Conservation (phyloP, 306 rosid genomes). For the Erythrophleum fordii region DNA sequence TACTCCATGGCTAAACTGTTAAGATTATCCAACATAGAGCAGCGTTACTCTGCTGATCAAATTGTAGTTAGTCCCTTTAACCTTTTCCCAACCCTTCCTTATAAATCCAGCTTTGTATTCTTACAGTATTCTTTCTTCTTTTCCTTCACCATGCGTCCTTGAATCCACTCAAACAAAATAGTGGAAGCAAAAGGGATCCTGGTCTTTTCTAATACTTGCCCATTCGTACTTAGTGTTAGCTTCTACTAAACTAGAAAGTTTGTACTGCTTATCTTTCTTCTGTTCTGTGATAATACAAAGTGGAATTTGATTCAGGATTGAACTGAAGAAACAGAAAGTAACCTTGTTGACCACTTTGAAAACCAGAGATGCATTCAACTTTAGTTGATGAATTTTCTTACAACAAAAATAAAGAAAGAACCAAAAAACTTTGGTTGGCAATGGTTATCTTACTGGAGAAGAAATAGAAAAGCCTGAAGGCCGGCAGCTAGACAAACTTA, state of each 20-base stretch:
- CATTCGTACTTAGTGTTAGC: background rate
- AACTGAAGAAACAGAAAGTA: background rate
- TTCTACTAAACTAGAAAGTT: conserved; percentile 18
- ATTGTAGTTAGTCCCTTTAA: background rate
- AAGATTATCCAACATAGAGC: background rate
- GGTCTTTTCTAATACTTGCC: background rate
- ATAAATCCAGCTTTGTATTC: background rate
- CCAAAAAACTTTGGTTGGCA: background rate
- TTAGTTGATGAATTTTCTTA: background rate
- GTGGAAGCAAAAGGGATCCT: background rate
- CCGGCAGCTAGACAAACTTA: background rate
- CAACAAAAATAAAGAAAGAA: background rate
- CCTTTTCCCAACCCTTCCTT: background rate
- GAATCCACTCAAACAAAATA: background rate
- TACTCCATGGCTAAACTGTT: background rate
- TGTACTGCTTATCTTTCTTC: background rate
- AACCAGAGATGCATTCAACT: background rate
- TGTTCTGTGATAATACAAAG: background rate
- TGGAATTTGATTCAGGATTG: background rate
- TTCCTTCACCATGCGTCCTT: background rate
- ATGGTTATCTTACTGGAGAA: background rate
- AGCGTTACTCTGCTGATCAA: background rate
- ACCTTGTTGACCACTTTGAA: background rate
- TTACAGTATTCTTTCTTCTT: background rate
- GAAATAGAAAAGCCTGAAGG: background rate